phyloP scores from a whole-genome alignment of 768 basidiomycete genomes.

The Tylopilus rubrobrunneus region DNA sequence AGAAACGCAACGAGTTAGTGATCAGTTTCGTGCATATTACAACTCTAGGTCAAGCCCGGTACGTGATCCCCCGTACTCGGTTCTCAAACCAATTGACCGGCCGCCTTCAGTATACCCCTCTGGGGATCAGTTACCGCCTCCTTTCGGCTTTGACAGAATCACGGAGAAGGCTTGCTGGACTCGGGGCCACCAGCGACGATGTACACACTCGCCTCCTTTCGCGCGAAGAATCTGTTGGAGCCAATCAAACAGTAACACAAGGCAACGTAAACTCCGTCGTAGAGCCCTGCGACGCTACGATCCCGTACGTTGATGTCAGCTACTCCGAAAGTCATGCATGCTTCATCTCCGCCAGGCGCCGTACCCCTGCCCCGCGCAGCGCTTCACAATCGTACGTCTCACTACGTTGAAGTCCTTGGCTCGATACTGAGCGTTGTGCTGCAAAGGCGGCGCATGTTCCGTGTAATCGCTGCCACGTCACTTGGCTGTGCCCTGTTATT shows the following conservation, averaged over 20 bases:
- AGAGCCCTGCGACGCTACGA: neutral
- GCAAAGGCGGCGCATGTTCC: neutral
- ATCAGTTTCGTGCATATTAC: neutral
- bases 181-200: too few relatives aligned
- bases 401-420: neutral
- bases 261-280: neutral
- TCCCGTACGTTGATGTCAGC: neutral
- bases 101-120: neutral
- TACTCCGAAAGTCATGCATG: neutral
- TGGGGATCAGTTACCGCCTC: neutral
- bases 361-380: too few relatives aligned
- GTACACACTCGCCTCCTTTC: too few relatives aligned
- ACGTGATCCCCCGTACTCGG: neutral
- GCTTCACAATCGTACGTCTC: neutral
- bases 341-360: neutral
- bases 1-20: constrained; percentile 5
- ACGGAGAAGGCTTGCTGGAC: neutral
- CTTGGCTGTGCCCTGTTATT: neutral
- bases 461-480: neutral
- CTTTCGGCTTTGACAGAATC: constrained; percentile 1
- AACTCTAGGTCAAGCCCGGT: neutral
- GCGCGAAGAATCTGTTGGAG: too few relatives aligned
- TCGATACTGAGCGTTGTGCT: neutral
- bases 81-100: neutral
- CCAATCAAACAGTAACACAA: too few relatives aligned